Evolutionary conservation across 306 rosid genomes (phyloP).

Genomic region (Ammopiptanthus mongolicus): DNA sequence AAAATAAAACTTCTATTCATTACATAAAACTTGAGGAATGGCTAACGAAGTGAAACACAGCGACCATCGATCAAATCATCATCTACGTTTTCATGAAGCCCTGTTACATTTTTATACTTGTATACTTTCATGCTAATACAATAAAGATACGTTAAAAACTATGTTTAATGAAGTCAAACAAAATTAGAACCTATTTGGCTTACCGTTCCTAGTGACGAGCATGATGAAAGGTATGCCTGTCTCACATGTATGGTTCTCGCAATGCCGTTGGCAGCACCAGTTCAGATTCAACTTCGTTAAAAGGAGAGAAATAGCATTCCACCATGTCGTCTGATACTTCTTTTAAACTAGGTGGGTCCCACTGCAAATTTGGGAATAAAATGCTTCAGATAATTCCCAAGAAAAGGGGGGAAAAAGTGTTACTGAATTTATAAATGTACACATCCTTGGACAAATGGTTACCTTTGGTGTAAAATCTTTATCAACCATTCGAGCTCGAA

Average conservation of each 20-base stretch:
- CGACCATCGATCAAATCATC: neutral
- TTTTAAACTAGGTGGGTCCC: constrained; percentile 73
- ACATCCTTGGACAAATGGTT: constrained; percentile 9
- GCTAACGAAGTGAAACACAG: neutral
- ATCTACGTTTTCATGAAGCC: constrained; percentile 8
- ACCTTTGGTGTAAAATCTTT: constrained; percentile 96
- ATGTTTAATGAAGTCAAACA: neutral
- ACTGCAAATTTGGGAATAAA: constrained; percentile 48
- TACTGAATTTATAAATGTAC: neutral
- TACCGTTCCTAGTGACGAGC: constrained; percentile 15
- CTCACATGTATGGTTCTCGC: constrained; percentile 77
- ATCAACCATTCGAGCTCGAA: constrained; percentile 77
- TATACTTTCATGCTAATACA: constrained; percentile 23
- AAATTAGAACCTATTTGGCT: constrained; percentile 7
- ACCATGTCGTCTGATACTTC: constrained; percentile 86
- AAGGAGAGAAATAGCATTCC: constrained; percentile 53
- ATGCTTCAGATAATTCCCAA: neutral
- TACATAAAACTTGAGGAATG: neutral
- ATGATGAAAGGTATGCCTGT: neutral
- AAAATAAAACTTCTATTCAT: neutral
- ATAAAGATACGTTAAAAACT: neutral
- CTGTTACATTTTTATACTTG: neutral
- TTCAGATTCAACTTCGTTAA: constrained; percentile 58
- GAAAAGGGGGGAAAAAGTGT: neutral
- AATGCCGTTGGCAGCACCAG: constrained; percentile 61